Evolutionary conservation across 352 stramenopile genomes (phyloP).

Genomic region (Phytophthora pluvialis): DNA sequence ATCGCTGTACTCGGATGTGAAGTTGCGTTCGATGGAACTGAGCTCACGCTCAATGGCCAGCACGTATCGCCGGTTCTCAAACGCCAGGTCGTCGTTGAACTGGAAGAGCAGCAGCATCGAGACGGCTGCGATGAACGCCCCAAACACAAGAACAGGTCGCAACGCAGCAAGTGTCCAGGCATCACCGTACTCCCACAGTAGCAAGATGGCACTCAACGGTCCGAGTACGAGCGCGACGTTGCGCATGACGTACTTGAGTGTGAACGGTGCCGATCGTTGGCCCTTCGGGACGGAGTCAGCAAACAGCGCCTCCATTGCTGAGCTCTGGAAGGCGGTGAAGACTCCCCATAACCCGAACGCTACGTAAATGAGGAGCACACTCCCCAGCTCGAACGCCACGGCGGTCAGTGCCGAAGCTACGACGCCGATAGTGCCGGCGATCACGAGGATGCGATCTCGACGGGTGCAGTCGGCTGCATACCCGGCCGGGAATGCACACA

Average conservation of each 20-base stretch:
- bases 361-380: conserved; percentile 60
- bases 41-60: conserved; percentile 65
- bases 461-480: conserved; percentile 60
- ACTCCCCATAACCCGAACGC: conserved; percentile 80
- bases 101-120: conserved; percentile 72
- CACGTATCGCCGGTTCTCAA: conserved; percentile 66
- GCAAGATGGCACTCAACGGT: conserved; percentile 59
- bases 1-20: conserved; percentile 61
- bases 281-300: conserved; percentile 80
- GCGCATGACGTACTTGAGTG: conserved; percentile 67
- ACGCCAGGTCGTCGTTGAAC: conserved; percentile 83
- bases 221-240: conserved; percentile 61
- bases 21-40: conserved; percentile 69
- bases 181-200: conserved; percentile 81
- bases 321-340: conserved; percentile 80
- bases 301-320: conserved; percentile 82
- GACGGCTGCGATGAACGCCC: conserved; percentile 61
- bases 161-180: conserved; percentile 74
- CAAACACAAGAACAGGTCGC: conserved; percentile 70
- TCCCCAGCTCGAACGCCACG: conserved; percentile 49
- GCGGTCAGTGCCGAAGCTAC: conserved; percentile 46
- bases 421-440: conserved; percentile 49
- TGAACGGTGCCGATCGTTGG: conserved; percentile 80
- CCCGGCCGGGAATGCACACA: conserved; percentile 60
- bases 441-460: conserved; percentile 56